Evolutionary conservation across 83 land plant genomes (phyloP).

Genomic region (Diphasiastrum complanatum): DNA sequence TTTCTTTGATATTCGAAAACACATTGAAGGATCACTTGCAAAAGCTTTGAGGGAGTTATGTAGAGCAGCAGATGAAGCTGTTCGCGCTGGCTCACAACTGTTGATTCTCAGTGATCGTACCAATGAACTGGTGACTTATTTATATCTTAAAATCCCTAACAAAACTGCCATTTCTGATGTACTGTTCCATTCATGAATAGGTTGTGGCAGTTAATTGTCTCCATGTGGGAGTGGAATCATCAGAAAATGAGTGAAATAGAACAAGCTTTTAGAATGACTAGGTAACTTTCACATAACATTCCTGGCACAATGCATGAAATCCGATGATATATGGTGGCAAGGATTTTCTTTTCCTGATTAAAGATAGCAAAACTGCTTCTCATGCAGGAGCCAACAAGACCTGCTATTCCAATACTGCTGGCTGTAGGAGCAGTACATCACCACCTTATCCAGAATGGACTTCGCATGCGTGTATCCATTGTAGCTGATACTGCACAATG

Average conservation of each 20-base stretch:
- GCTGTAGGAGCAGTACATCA: conserved; percentile 99
- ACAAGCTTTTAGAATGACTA: background rate
- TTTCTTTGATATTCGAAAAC: conserved; percentile 84
- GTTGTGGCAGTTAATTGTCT: too few relatives aligned
- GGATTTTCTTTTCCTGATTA: too few relatives aligned
- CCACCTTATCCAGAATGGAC: conserved; percentile 90
- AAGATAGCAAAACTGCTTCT: background rate
- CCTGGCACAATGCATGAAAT: too few relatives aligned
- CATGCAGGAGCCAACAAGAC: conserved; percentile 76
- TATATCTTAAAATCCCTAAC: background rate
- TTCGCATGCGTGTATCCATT: conserved; percentile 86
- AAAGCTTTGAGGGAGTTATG: conserved; percentile 57
- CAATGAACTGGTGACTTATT: conserved; percentile 59
- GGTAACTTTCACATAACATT: too few relatives aligned
- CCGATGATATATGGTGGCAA: too few relatives aligned
- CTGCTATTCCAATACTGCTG: conserved; percentile 89
- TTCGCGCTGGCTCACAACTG: conserved; percentile 80
- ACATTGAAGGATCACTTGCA: conserved; percentile 70
- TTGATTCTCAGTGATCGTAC: conserved; percentile 87
- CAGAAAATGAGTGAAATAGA: background rate
- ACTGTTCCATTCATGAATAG: too few relatives aligned
- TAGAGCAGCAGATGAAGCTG: conserved; percentile 97
- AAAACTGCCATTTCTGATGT: background rate
- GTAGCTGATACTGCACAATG: conserved; percentile 96
- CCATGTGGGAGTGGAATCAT: too few relatives aligned